Evolutionary conservation across 108 stramenopile species (phyloP), one percentile per base, ranked within the genome.

Genomic region (Nitzschia putrida): DNA sequence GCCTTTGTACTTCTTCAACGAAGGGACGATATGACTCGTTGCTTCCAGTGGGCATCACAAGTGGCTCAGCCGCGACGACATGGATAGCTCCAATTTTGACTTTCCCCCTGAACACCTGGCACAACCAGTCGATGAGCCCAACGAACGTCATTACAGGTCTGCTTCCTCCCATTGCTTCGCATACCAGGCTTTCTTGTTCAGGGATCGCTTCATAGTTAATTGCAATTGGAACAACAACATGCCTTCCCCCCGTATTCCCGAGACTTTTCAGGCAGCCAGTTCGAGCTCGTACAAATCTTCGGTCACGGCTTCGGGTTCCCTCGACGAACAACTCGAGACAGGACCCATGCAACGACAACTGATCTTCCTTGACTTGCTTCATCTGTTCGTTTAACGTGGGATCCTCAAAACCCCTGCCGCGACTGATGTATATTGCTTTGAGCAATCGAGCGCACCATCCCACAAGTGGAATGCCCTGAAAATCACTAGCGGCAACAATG

Each of bases 131-230:
- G 12, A 82, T 11, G 44, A 78, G 45, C 6, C 73, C 72, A 37
- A 22, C 18, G 0, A 68, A 9, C 34, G 39, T 74, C 57, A 82
- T 55, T 7, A 6, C 24, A 18, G 18, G 29, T 20, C 76, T 55
- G 47, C 38, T 43, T 18, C 61, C 66, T 41, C 76, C 61, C 42
- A 63, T 65, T 7, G 83, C 83, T 69, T 94, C 84, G 3, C 79
- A 34, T 13, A 79, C 61, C 56, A 95, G 65, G 40, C 71, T 75
- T 38, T 68, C 37, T 69, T 93, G 83, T 57, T 95, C 94, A 34
- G 94, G 86, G 55, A 92, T 83, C 37, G 54, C 65, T 66, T 95
- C 94, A 52, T 95, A 95, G 78, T 82, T 91, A 59, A 95, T 91
- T 68, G 87, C 78, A 42, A 95, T 72, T 13, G 94, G 94, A 61